Percentiles rank a stretch among this genome's conserved stretches.
Conservation (phyloP, 2,329 filamentous ascomycete species). For the Colletotrichum sp. region DNA sequence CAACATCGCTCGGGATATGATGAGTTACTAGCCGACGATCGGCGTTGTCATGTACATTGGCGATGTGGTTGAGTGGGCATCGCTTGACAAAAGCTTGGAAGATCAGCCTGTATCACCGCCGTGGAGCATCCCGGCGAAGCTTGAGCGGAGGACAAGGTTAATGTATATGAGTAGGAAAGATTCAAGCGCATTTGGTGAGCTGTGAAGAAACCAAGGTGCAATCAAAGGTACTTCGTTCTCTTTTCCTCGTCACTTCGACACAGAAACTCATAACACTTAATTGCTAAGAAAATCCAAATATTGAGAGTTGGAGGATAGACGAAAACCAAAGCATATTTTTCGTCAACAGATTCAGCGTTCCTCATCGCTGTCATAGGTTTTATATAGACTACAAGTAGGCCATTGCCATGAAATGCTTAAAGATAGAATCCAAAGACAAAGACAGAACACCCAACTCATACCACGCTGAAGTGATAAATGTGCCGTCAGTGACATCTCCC, state of each 20-base stretch:
- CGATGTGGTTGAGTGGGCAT: too few relatives aligned
- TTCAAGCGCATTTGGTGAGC: not conserved
- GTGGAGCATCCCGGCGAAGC: too few relatives aligned
- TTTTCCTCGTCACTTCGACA: not conserved
- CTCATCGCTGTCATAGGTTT: rapidly evolving
- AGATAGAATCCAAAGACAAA: not conserved
- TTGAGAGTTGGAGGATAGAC: not conserved
- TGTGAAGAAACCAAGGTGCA: not conserved
- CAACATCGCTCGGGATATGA: too few relatives aligned
- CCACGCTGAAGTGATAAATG: not conserved
- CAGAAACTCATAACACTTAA: not conserved
- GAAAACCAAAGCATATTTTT: rapidly evolving
- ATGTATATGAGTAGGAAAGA: rapidly evolving
- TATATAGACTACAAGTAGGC: not conserved
- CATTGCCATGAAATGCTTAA: not conserved
- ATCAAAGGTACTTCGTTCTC: not conserved
- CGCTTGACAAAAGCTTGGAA: too few relatives aligned
- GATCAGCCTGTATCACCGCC: too few relatives aligned
- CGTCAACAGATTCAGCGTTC: rapidly evolving
- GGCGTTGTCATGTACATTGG: too few relatives aligned
- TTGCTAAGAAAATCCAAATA: not conserved
- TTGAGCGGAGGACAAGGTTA: too few relatives aligned
- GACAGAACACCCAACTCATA: not conserved
- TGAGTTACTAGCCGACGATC: too few relatives aligned
- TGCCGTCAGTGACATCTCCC: rapidly evolving